These are phyloP conservation scores for Acanthamoeba royreba DNA, from an alignment of 208 protist species.

Conservation along the genomic window DNA sequence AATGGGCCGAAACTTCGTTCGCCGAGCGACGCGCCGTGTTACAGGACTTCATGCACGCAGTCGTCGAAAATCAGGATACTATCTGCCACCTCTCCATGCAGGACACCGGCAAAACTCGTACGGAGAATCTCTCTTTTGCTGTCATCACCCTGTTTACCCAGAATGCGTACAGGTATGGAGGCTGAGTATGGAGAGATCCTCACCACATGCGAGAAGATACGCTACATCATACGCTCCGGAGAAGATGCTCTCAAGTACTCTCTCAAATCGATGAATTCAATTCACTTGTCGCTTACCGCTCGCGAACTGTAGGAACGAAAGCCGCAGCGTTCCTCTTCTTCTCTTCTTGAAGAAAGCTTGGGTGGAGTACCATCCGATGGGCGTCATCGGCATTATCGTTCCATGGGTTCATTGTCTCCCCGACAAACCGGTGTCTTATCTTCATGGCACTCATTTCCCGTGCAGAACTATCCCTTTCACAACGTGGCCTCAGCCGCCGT, in stretches of 20 bases:
- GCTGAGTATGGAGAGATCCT: constrained; percentile 88
- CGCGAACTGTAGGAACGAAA: neutral
- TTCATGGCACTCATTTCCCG: constrained; percentile 79
- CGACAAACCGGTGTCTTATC: neutral
- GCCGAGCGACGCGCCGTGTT: constrained; percentile 84
- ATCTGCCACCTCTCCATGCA: constrained; percentile 87
- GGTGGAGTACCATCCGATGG: constrained; percentile 41
- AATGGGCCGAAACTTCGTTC: constrained; percentile 86
- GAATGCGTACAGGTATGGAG: constrained; percentile 74
- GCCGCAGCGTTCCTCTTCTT: neutral
- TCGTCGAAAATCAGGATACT: constrained; percentile 81
- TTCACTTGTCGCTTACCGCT: neutral
- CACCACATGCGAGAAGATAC: constrained; percentile 90
- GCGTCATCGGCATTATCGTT: constrained; percentile 58
- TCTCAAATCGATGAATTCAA: constrained; percentile 79
- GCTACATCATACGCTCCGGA: constrained; percentile 84
- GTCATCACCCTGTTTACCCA: neutral
- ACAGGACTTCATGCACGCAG: constrained; percentile 87
- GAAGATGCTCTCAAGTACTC: constrained; percentile 85
- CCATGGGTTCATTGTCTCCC: constrained; percentile 1
- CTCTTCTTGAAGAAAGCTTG: neutral
- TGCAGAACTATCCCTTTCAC: constrained; percentile 93
- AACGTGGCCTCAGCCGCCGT: constrained; percentile 92
- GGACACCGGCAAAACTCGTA: constrained; percentile 89
- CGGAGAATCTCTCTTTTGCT: neutral